Percentiles rank a stretch among this genome's conserved stretches.
These are phyloP conservation scores for Cladosporium sp. DNA, from an alignment of 2,329 filamentous ascomycete species.

Conservation along the genomic window DNA sequence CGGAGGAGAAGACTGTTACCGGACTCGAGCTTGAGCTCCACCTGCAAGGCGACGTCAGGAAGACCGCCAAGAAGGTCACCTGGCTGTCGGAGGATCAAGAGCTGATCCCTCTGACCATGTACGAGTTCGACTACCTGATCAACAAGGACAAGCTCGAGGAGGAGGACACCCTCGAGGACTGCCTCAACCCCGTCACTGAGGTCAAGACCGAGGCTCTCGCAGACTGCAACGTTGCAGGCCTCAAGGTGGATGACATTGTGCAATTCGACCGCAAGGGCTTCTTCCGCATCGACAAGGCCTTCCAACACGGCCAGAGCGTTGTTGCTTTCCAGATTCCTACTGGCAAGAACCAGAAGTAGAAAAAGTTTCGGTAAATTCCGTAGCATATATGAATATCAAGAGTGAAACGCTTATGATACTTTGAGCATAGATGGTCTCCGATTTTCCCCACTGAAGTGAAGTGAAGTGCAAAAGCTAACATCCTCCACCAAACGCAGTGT, in stretches of 20 bases:
- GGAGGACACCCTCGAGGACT: slow-evolving; percentile 82
- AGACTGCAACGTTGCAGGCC: slow-evolving; percentile 74
- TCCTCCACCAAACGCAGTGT: neutral
- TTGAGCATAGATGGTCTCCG: neutral
- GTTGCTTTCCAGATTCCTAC: slow-evolving; percentile 72
- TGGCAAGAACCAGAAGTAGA: slow-evolving; percentile 50
- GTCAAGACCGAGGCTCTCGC: slow-evolving; percentile 73
- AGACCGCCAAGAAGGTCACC: slow-evolving; percentile 94
- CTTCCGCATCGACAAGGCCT: slow-evolving; percentile 76
- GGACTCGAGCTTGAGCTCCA: slow-evolving; percentile 81
- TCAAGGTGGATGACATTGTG: slow-evolving; percentile 88
- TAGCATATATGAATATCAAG: slow-evolving; percentile 20
- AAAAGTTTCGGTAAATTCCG: neutral
- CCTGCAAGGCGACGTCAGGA: slow-evolving; percentile 88
- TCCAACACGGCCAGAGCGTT: slow-evolving; percentile 59
- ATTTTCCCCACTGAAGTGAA: neutral
- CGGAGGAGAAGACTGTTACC: slow-evolving; percentile 61
- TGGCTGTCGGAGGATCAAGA: slow-evolving; percentile 82
- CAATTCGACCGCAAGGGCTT: slow-evolving; percentile 94
- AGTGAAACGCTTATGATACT: slow-evolving; percentile 19
- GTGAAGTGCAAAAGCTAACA: neutral
- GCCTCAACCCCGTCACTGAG: slow-evolving; percentile 74
- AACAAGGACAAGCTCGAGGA: slow-evolving; percentile 93
- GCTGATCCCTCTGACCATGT: slow-evolving; percentile 79
- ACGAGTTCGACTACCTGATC: slow-evolving; percentile 93